Evolutionary conservation across 2,329 filamentous ascomycete genomes (phyloP), one percentile per base, ranked within the genome.

Genomic region (Elsinoe perseae): DNA sequence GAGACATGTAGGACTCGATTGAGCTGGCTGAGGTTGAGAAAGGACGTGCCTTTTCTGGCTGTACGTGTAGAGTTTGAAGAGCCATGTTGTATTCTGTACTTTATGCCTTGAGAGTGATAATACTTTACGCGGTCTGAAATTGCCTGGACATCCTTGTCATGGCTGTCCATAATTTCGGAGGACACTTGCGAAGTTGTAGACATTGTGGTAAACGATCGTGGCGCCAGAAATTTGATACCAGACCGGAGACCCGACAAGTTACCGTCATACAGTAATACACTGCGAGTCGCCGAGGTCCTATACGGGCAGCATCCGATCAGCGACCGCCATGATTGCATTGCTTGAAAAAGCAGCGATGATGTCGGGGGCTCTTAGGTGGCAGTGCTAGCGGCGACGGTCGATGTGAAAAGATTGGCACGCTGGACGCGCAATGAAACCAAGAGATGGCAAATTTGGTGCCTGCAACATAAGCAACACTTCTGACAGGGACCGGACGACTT

Each of bases 61-160:
- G 78, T 77, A 6, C 87, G 82, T 34, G 87, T 90, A 69, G 82
- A 87, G 72, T 88, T 89, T 23, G 86, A 89, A 0, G 84, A 83
- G 59, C 87, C 87, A 70, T 90, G 86, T 63, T 83, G 86, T 65
- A 90, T 84, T n/a, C 85, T 79, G 69, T 87, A 90, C 2, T 84
- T 80, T 65, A 78, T 71, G 56, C 77, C 71, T 43, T 73, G 73
- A 10, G 73, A 68, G 64, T 81, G 74, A 66, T 80, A 81, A 10
- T 69, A 64, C 52, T 71, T 71, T 46, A 81, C 75, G 54, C 68
- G 70, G 3, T 69, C 65, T 5, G 77, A 72, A 28, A 81, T 75
- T 43, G 65, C 62, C 27, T 72, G 64, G 23, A 81, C 77, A 20
- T 71, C 68, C 55, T 68, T 64, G 55, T 72, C 65, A 61, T 80